Conservation (phyloP, 2,329 filamentous ascomycete species). For the Pyrenochaeta sp. region DNA sequence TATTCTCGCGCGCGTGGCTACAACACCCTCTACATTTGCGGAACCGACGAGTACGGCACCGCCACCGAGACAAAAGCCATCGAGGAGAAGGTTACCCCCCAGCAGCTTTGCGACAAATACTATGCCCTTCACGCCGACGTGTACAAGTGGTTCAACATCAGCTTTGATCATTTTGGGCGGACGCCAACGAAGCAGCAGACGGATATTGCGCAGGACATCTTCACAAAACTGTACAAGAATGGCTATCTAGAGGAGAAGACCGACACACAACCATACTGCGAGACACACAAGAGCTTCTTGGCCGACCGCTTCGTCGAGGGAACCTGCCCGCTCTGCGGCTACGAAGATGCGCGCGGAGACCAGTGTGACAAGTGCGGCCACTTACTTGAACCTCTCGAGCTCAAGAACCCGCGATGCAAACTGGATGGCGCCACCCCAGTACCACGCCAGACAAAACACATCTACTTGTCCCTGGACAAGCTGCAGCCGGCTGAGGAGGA, state of each 20-base stretch:
- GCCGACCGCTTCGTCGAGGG: slow-evolving; percentile 77
- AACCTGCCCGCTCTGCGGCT: slow-evolving; percentile 73
- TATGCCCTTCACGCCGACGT: slow-evolving; percentile 87
- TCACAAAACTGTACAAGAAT: slow-evolving; percentile 85
- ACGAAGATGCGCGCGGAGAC: slow-evolving; percentile 61
- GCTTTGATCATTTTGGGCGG: slow-evolving; percentile 92
- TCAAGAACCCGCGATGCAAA: slow-evolving; percentile 78
- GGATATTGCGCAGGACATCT: slow-evolving; percentile 91
- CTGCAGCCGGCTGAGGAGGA: slow-evolving; percentile 77
- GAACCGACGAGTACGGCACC: slow-evolving; percentile 93
- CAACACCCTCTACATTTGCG: slow-evolving; percentile 85
- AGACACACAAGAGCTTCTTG: slow-evolving; percentile 62
- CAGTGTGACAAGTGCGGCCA: slow-evolving; percentile 62
- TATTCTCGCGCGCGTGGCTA: slow-evolving; percentile 82
- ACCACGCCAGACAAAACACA: slow-evolving; percentile 83
- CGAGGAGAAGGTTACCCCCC: slow-evolving; percentile 82
- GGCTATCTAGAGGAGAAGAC: slow-evolving; percentile 86
- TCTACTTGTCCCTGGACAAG: slow-evolving; percentile 86
- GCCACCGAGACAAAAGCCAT: slow-evolving; percentile 95
- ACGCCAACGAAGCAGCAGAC: slow-evolving; percentile 91
- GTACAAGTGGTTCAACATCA: slow-evolving; percentile 96
- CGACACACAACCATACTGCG: slow-evolving; percentile 90
- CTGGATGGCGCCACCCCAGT: slow-evolving; percentile 84
- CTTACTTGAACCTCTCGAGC: slow-evolving; percentile 58
- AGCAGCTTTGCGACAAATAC: slow-evolving; percentile 90